A percentile compares a stretch with the other conserved stretches of the same genome.
Evolutionary conservation across 2,329 filamentous ascomycete species (phyloP).

Genomic region (Metarhizium brunneum): DNA sequence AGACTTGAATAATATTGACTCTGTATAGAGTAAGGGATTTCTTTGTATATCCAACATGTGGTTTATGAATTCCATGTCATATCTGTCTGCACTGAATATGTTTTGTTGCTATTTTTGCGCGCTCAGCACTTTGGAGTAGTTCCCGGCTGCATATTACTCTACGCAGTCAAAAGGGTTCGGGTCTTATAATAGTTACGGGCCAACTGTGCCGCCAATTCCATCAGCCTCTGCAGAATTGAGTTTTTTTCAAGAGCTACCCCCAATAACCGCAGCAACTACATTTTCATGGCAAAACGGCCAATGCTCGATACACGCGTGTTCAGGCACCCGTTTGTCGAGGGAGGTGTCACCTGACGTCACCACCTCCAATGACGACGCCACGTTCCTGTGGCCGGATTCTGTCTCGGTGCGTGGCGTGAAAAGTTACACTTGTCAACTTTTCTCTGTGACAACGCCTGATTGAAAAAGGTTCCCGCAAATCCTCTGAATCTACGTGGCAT

Average conservation of each 20-base stretch:
- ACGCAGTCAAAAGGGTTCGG: background rate
- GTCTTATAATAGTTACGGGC: too few species aligned
- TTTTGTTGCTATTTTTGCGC: background rate
- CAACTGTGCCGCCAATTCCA: too few species aligned
- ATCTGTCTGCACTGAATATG: too few species aligned
- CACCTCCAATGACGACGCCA: background rate
- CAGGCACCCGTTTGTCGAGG: background rate
- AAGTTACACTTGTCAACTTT: background rate
- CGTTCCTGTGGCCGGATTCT: background rate
- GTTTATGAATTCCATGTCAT: too few species aligned
- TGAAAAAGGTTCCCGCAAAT: background rate
- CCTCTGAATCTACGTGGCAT: background rate
- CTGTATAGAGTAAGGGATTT: too few species aligned
- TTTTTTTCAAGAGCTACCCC: too few species aligned
- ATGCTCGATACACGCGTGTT: background rate
- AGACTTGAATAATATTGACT: background rate
- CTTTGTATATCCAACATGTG: too few species aligned
- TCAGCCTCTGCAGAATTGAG: too few species aligned
- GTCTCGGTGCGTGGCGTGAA: background rate
- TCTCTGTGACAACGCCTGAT: background rate
- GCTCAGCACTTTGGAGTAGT: background rate
- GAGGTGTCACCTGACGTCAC: conserved; percentile 7
- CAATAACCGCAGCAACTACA: too few species aligned
- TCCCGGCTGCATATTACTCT: background rate
- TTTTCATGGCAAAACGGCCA: too few species aligned